A percentile compares a stretch with the other conserved stretches of the same genome.
phyloP scores from a whole-genome alignment of 345 rosid species.

The Turnera subulata region DNA sequence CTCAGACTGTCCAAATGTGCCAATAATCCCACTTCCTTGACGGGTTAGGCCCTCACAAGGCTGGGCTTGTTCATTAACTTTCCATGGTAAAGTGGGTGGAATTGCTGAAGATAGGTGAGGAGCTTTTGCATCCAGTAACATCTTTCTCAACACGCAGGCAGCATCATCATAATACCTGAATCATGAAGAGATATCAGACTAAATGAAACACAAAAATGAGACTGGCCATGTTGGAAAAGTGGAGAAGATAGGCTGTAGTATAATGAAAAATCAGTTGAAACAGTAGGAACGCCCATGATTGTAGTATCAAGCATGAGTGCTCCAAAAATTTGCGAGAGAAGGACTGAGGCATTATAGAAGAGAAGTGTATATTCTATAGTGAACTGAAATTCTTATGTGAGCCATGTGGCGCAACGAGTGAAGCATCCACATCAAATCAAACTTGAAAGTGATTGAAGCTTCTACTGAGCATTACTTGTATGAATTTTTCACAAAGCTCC shows the following conservation, averaged over 20 bases:
- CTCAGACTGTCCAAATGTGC: slow-evolving; percentile 89
- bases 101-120: slow-evolving; percentile 90
- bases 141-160: slow-evolving; percentile 92
- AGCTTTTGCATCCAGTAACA: slow-evolving; percentile 98
- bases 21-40: slow-evolving; percentile 96
- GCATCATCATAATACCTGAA: slow-evolving; percentile 95
- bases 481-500: slow-evolving; percentile 99
- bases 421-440: background rate
- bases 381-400: too few species aligned
- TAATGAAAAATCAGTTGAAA: background rate
- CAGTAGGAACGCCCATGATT: slow-evolving; percentile 4
- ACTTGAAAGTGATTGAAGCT: background rate
- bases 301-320: background rate
- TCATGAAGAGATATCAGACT: slow-evolving; percentile 16
- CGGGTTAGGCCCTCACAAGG: slow-evolving; percentile 86
- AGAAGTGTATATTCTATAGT: too few species aligned
- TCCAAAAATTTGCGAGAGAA: too few species aligned
- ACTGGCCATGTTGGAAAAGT: background rate
- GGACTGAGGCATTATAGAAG: too few species aligned
- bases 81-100: slow-evolving; percentile 97
- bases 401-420: too few species aligned
- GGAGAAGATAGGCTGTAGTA: background rate
- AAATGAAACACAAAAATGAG: background rate
- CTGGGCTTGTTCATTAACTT: slow-evolving; percentile 72
- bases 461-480: slow-evolving; percentile 57